Evolutionary conservation across 257 asterid species (phyloP).

Genomic region (Nicotiana tabacum): DNA sequence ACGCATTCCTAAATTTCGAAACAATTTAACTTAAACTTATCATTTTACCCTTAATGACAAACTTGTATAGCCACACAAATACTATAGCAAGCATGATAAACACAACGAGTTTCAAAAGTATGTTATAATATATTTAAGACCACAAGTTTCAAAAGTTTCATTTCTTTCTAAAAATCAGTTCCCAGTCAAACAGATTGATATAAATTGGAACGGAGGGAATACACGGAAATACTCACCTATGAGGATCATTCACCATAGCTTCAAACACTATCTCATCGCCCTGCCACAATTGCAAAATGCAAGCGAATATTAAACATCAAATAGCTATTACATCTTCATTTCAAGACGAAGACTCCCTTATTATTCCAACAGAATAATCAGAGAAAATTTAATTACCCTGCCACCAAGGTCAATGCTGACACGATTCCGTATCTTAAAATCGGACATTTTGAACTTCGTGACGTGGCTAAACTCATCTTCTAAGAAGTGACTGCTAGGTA

Average conservation of each 20-base stretch:
- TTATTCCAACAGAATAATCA: background rate
- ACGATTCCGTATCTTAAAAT: constrained; percentile 62
- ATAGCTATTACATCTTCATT: background rate
- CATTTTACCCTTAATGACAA: too few relatives aligned
- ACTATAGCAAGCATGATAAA: too few relatives aligned
- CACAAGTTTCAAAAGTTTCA: too few relatives aligned
- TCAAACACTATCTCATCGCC: constrained; percentile 77
- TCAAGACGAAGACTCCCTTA: background rate
- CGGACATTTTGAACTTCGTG: constrained; percentile 77
- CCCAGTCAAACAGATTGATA: too few relatives aligned
- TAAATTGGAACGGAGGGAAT: background rate
- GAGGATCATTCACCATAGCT: constrained; percentile 70
- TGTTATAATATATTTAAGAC: background rate
- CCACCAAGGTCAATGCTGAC: constrained; percentile 82
- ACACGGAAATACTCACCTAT: constrained; percentile 46
- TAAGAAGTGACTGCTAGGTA: constrained; percentile 22
- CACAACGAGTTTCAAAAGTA: too few relatives aligned
- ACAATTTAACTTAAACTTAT: too few relatives aligned
- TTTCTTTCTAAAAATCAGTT: too few relatives aligned
- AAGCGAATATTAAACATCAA: background rate
- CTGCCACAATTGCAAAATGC: constrained; percentile 32
- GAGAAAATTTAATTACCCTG: constrained; percentile 36
- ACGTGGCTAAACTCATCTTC: constrained; percentile 80
- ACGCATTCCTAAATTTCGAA: too few relatives aligned
- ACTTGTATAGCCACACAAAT: too few relatives aligned